Percentiles rank a stretch among this genome's conserved stretches.
These are phyloP conservation scores for Neofusicoccum umdonicola DNA, from an alignment of 2,329 filamentous ascomycete genomes.

Conservation along the genomic window DNA sequence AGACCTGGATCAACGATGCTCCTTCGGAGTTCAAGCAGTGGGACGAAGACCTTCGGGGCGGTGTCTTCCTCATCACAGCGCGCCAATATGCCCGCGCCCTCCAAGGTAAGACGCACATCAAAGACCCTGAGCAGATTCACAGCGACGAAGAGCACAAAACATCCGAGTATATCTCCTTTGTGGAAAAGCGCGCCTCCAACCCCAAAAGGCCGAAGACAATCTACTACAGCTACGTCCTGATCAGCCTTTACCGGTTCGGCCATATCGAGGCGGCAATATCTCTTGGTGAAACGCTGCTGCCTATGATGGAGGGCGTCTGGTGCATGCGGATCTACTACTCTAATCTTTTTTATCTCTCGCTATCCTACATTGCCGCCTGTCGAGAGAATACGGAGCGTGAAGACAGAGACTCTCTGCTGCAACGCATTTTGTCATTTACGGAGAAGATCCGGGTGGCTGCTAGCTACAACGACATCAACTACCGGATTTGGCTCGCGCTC, in stretches of 20 bases:
- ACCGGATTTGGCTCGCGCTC: constrained; percentile 65
- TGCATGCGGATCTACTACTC: constrained; percentile 44
- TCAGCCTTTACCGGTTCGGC: constrained; percentile 43
- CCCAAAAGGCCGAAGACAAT: constrained; percentile 64
- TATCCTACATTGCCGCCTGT: constrained; percentile 41
- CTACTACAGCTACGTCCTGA: constrained; percentile 59
- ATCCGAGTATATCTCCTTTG: constrained; percentile 51
- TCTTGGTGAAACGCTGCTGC: constrained; percentile 42
- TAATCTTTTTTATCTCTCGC: constrained; percentile 42
- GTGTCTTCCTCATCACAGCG: constrained; percentile 64
- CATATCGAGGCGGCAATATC: constrained; percentile 41
- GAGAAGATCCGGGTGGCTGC: constrained; percentile 65
- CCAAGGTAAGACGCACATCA: constrained; percentile 67
- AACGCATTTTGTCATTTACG: constrained; percentile 55
- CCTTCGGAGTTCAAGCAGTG: constrained; percentile 72
- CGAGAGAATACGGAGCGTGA: constrained; percentile 35
- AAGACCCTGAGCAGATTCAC: constrained; percentile 57
- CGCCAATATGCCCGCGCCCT: constrained; percentile 67
- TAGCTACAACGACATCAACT: constrained; percentile 66
- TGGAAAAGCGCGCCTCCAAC: constrained; percentile 52
- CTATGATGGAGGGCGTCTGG: constrained; percentile 43
- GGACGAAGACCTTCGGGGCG: constrained; percentile 68
- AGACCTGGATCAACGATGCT: constrained; percentile 68
- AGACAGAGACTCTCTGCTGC: constrained; percentile 50
- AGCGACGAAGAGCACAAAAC: constrained; percentile 66